Base-by-base conservation (phyloP, 768 basidiomycete genomes). In the Chlorophyllum brunneum region DNA sequence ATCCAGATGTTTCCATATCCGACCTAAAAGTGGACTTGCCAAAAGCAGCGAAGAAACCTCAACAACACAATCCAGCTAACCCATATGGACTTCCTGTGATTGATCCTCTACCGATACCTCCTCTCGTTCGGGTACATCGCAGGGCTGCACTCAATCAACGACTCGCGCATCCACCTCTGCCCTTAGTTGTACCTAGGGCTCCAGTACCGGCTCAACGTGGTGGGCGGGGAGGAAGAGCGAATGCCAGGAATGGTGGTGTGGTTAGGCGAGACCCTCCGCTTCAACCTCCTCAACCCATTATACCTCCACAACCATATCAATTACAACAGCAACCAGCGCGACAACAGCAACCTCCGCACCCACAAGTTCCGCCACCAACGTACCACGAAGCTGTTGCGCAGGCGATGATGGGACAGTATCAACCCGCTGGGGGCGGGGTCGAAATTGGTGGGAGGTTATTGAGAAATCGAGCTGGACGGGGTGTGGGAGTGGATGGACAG, bases 1-100 rank as follows among this genome's bases (percentile, higher is more conserved):
- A 88, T 39, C 88, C 88, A 0, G 85, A 91, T 18, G 72, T 82
- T 20, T 73, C 80, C 23, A 36, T 49, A 34, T 69, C 76, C 15
- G 75, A 73, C 23, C 70, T 92, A 61, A 77, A 81, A 56, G 77
- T 91, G 30, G 90, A 90, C 42, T 58, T 85, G 3, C 88, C 84
- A 0, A 62, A 62, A 11, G 66, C 70, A 2, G n/a, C 18, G 9
- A 18, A n/a, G n/a, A n/a, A 30, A 31, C 15, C 36, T 23, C 18
- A 42, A n/a, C 41, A 20, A 22, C 16, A 23, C n/a, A 13, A n/a
- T 36, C 30, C 29, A 33, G 41, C n/a, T n/a, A n/a, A n/a, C n/a
- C n/a, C n/a, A n/a, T n/a, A n/a, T 5, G 20, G 9, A 22, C 30
- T 11, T 16, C 41, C 41, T 16, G 9, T 16, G 34, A 16, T 16